Evolutionary conservation across 2,329 filamentous ascomycete genomes (phyloP), one percentile per base, ranked within the genome.

Genomic region (Ceratocystis cubensis): DNA sequence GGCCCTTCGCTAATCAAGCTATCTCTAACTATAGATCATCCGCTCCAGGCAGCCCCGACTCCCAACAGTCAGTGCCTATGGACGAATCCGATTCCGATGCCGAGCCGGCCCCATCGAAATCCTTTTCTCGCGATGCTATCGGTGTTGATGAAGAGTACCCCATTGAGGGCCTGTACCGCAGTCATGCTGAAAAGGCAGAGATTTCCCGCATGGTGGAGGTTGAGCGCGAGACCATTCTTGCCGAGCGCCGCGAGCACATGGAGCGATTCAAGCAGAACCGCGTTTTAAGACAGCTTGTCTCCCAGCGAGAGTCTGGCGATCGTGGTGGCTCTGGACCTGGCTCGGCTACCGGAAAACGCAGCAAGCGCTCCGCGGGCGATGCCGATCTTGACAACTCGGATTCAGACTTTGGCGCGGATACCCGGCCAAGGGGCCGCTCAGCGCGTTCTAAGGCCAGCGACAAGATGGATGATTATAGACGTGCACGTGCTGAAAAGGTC

Each of bases 181-280:
- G 84, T 70, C 80, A 85, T 57, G 81, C 84, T 48, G 89, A 94
- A 73, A 92, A 89, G 75, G 82, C 82, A 6, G 81, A 88, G 64
- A 94, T 99, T 69, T 86, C 94, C 82, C 83, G 81, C 66, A 85
- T 96, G 82, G 87, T 91, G 37, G 92, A 97, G 77, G 87, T 97
- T 64, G 87, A 96, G 73, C 88, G 93, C 69, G 94, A 99, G 75
- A 85, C 91, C 73, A 87, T 96, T 57, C 83, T 99, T 5, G 93
- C 91, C 22, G 89, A 96, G 71, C 90, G 94, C 70, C 87, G 88
- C 45, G 85, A 90, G 71, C 86, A 94, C 74, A 87, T 92, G 67
- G 89, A 94, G 72, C 86, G 86, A 64, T 87, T 89, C 71, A 84
- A 88, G 68, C 93, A 96, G 76, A 91, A 94, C 72, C 82, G 86